Conservation (phyloP, 2,329 filamentous ascomycete genomes). For the Xylaria sp. region DNA sequence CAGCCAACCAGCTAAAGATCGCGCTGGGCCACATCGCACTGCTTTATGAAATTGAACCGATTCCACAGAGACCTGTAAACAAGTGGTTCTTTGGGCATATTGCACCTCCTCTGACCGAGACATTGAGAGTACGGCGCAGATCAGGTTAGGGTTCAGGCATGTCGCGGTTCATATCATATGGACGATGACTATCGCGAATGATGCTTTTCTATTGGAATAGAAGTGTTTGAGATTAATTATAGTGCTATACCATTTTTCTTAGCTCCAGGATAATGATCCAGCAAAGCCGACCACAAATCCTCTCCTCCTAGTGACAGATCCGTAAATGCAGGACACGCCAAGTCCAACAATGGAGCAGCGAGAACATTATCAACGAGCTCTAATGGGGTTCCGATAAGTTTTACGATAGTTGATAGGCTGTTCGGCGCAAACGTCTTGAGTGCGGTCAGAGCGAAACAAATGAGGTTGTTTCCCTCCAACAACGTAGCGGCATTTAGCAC, state of each 20-base stretch:
- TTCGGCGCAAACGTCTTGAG: slow-evolving; percentile 56
- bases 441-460: slow-evolving; percentile 53
- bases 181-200: background rate
- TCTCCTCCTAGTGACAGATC: slow-evolving; percentile 46
- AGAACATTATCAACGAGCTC: slow-evolving; percentile 51
- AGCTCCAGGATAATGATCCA: slow-evolving; percentile 38
- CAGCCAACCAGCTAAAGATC: slow-evolving; percentile 54
- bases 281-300: slow-evolving; percentile 34
- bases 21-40: slow-evolving; percentile 49
- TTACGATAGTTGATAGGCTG: slow-evolving; percentile 53
- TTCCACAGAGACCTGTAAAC: slow-evolving; percentile 41
- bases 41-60: slow-evolving; percentile 52
- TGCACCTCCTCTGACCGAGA: slow-evolving; percentile 43
- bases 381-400: slow-evolving; percentile 47
- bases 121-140: slow-evolving; percentile 40
- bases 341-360: slow-evolving; percentile 42
- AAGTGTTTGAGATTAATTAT: slow-evolving; percentile 8
- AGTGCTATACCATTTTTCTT: slow-evolving; percentile 33
- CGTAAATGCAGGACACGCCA: slow-evolving; percentile 47
- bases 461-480: slow-evolving; percentile 58
- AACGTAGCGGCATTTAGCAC: slow-evolving; percentile 56
- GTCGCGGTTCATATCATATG: background rate
- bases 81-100: slow-evolving; percentile 48
- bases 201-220: background rate
- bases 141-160: background rate